A percentile compares a stretch with the other conserved stretches of the same genome.
Evolutionary conservation across 2,329 filamentous ascomycete species (phyloP).

Genomic region (Alternaria angustiovoidea): DNA sequence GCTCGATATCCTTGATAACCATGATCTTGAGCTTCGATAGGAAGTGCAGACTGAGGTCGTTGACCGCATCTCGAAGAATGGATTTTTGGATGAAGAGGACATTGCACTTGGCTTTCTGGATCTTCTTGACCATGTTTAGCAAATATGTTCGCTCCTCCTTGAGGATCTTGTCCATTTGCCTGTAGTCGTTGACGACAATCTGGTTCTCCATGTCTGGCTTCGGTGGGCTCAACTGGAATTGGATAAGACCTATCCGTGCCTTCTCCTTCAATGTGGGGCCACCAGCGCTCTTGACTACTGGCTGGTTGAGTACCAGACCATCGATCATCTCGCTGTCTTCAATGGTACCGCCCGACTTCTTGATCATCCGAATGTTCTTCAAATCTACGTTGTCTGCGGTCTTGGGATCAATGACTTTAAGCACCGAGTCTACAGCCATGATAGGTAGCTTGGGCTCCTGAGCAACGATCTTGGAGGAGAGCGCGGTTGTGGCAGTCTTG

Average conservation of each 20-base stretch:
- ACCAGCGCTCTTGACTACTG: conserved; percentile 90
- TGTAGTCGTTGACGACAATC: conserved; percentile 98
- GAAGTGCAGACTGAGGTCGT: conserved; percentile 97
- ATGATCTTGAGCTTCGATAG: conserved; percentile 96
- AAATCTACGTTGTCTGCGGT: conserved; percentile 96
- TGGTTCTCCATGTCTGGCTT: conserved; percentile 99
- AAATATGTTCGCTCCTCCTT: conserved; percentile 99
- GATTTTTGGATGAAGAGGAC: conserved; percentile 98
- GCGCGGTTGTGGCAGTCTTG: conserved; percentile 94
- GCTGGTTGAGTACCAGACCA: conserved; percentile 89
- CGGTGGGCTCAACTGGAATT: conserved; percentile 97
- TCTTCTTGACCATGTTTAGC: conserved; percentile 99
- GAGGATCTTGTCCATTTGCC: conserved; percentile 99
- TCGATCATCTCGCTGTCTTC: conserved; percentile 98
- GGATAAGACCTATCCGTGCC: conserved; percentile 93
- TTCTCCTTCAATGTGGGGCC: conserved; percentile 95
- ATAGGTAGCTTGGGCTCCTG: conserved; percentile 97
- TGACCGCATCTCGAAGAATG: conserved; percentile 95
- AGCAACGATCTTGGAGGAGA: conserved; percentile 98
- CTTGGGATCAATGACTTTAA: conserved; percentile 94
- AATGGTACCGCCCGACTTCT: conserved; percentile 97
- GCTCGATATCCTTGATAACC: conserved; percentile 96
- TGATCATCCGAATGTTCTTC: conserved; percentile 94
- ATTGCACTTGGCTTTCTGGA: conserved; percentile 99
- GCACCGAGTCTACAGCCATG: conserved; percentile 96